phyloP scores from a whole-genome alignment of 805 yeast species.

The Tetrapisispora fleetii region DNA sequence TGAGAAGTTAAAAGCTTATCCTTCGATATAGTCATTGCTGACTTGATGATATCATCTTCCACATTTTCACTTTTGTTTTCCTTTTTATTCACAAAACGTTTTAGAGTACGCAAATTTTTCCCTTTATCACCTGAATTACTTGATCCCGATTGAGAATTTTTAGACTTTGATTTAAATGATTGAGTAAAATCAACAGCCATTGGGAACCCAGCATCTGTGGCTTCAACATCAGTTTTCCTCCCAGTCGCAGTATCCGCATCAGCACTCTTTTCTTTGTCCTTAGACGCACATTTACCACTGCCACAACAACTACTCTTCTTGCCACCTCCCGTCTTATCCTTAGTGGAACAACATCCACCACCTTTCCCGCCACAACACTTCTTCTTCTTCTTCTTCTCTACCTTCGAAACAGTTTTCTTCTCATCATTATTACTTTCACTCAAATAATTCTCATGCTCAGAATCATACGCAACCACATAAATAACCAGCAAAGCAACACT shows the following conservation, averaged over 20 bases:
- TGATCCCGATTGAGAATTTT: slow-evolving; percentile 30
- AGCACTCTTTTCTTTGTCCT: slow-evolving; percentile 14
- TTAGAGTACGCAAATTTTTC: background rate
- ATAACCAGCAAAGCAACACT: slow-evolving; percentile 23
- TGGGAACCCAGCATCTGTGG: background rate
- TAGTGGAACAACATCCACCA: slow-evolving; percentile 11
- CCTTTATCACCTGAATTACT: slow-evolving; percentile 26
- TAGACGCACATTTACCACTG: slow-evolving; percentile 15
- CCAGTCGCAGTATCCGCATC: slow-evolving; percentile 13
- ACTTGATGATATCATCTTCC: slow-evolving; percentile 25
- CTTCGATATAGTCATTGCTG: slow-evolving; percentile 33
- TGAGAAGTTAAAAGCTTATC: slow-evolving; percentile 42
- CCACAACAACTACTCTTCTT: slow-evolving; percentile 29
- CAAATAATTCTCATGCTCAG: slow-evolving; percentile 2
- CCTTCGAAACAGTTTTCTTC: background rate
- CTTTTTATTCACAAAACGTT: slow-evolving; percentile 1
- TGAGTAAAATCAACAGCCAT: slow-evolving; percentile 34
- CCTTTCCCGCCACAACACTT: slow-evolving; percentile 18
- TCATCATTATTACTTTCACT: background rate
- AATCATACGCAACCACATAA: slow-evolving; percentile 14
- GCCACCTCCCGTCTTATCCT: slow-evolving; percentile 1
- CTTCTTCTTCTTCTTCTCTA: slow-evolving; percentile 9
- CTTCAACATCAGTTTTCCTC: slow-evolving; percentile 4
- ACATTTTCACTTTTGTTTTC: background rate
- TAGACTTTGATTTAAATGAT: slow-evolving; percentile 20